Base-by-base conservation (phyloP, 2,329 filamentous ascomycete species). In the Colletotrichum liaoningense region DNA sequence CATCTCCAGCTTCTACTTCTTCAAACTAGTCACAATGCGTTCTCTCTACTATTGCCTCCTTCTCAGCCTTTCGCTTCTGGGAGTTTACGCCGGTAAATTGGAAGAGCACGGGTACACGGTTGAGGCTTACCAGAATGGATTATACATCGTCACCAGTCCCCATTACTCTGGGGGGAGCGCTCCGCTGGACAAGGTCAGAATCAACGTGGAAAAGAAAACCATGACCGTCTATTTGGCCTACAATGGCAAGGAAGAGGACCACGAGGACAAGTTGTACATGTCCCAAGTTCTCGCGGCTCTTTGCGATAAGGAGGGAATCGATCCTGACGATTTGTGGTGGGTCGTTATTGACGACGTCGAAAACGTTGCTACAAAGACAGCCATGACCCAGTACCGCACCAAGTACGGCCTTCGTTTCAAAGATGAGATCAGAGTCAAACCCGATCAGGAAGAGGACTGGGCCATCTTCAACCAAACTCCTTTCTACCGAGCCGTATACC, bases 21-120 rank as follows among this genome's bases (percentile, higher is more conserved):
- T 0, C 38, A 16, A 16, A 42, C 38, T 3, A 16, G 19, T 0
- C 14, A 42, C 5, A 42, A 42, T 42, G 38, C 38, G 38, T 1
- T 38, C 38, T 96, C 30, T 98, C 22, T 57, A 26, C 8, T 33
- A n/a, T n/a, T 33, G 2, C 9, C 4, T 57, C 7, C 19, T 57
- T 6, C 16, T 57, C 19, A 28, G 26, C 0, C 30, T 57, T 6
- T 57, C 55, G 0, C 55, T 57, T 1, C 24, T 57, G 0, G 14
- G 24, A 19, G 55, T 57, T 9, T 28, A 57, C 2, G 55, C 55
- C 28, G 55, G 55, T 30, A 26, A 33, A 16, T 33, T 57, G 26
- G 55, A 57, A 1, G 55, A 57, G 6, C 55, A 57, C n/a, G 55
- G 55, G 8, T 57, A 57, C 16, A 57, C 28, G 0, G 55, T 57